Base-by-base conservation (phyloP, 148 eudicot genomes). In the Diospyros kaki region DNA sequence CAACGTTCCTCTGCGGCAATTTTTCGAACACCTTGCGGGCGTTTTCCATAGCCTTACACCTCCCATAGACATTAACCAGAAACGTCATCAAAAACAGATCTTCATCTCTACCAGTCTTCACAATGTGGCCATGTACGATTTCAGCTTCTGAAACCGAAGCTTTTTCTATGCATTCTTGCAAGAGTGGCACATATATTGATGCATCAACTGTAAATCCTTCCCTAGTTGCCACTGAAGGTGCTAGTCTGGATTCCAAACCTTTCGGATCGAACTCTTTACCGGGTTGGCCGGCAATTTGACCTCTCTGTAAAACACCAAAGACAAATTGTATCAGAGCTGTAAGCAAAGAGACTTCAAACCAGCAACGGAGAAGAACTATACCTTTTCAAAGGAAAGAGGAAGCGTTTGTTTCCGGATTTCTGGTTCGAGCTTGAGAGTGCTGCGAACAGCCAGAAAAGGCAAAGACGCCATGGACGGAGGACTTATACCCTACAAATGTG, bases 21-120 rank as follows among this genome's bases (percentile, higher is more conserved):
- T 72, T 72, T 67, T 90, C 90, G 68, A 90, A 88, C 56, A 87
- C 77, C 79, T 81, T 87, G 51, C 82, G 89, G 1, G 95, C 92
- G 73, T 58, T 70, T 8, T 77, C 92, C 86, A 90, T 86, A 5
- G 15, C 67, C 58, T 90, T 86, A 73, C 92, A 87, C 74, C 87
- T 90, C 1, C 84, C 89, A 78, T 90, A 90, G 1, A 81, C 89
- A 81, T 90, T 90, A 8, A 90, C 84, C 63, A 90, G 90, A 43
- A 72, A 82, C 15, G 90, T 88, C 92, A 86, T 88, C 59, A 88
- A 82, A 78, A 79, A 88, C 51, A 79, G 28, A 68, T 90, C 92
- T 71, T 83, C 71, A 40, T 81, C 78, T 3, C 79, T 77, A 40
- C 92, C 92, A 2, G 86, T 85, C 78, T 90, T 90, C 10, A 87